phyloP scores from a whole-genome alignment of 495 filamentous ascomycete species.

The Aspergillus hancockii region DNA sequence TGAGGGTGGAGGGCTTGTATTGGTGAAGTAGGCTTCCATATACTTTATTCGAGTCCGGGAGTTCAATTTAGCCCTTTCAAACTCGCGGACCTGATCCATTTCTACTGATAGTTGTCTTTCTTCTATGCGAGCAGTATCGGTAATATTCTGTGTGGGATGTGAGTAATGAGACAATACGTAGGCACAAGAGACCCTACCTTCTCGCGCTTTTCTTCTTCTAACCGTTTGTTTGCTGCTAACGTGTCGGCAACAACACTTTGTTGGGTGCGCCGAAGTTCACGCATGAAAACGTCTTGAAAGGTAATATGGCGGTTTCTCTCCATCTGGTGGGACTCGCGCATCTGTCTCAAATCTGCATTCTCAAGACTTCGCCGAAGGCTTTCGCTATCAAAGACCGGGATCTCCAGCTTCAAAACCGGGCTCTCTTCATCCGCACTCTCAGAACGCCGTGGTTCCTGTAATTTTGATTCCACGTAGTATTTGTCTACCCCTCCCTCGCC shows the following conservation, averaged over 20 bases:
- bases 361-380: slow-evolving; percentile 44
- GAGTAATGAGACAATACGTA: slow-evolving; percentile 37
- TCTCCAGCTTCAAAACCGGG: slow-evolving; percentile 34
- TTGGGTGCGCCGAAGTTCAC: slow-evolving; percentile 35
- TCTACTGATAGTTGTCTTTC: slow-evolving; percentile 75
- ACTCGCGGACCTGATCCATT: slow-evolving; percentile 59
- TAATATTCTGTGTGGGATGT: slow-evolving; percentile 40
- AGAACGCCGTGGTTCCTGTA: slow-evolving; percentile 3
- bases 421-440: slow-evolving; percentile 16
- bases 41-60: slow-evolving; percentile 70
- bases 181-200: slow-evolving; percentile 47
- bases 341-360: slow-evolving; percentile 48
- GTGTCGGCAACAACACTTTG: slow-evolving; percentile 33
- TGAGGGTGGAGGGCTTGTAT: slow-evolving; percentile 46
- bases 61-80: slow-evolving; percentile 58
- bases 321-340: slow-evolving; percentile 54
- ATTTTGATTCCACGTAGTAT: slow-evolving; percentile 32
- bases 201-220: slow-evolving; percentile 53
- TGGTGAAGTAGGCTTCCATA: slow-evolving; percentile 78
- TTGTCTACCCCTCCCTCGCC: slow-evolving; percentile 30
- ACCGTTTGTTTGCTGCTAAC: slow-evolving; percentile 33
- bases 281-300: slow-evolving; percentile 45
- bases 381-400: slow-evolving; percentile 41
- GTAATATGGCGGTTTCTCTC: slow-evolving; percentile 59
- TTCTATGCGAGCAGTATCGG: slow-evolving; percentile 62